Evolutionary conservation across 2,329 filamentous ascomycete genomes (phyloP).

Genomic region (Chrysoporthe cubensis): DNA sequence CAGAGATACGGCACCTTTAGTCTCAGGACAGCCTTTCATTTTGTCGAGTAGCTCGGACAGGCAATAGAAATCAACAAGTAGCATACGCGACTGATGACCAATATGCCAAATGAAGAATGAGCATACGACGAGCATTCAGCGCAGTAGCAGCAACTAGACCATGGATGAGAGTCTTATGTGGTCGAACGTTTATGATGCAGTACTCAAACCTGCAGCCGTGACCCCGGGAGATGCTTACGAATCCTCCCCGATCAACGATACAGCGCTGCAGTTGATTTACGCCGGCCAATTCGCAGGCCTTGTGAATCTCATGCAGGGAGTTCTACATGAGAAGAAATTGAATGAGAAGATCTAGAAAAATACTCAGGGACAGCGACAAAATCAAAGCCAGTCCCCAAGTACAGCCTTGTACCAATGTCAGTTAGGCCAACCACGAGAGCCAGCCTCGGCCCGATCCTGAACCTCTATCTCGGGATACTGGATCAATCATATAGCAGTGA

Average conservation of each 20-base stretch:
- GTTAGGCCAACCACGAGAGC: background rate
- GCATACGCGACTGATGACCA: background rate
- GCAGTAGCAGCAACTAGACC: conserved; percentile 5
- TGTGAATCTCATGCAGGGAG: conserved; percentile 13
- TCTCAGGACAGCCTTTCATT: background rate
- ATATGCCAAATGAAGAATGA: background rate
- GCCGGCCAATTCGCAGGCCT: conserved; percentile 13
- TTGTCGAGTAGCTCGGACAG: conserved; percentile 16
- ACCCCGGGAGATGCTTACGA: too few species aligned
- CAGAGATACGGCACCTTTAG: conserved; percentile 6
- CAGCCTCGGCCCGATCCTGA: background rate
- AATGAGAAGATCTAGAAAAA: background rate
- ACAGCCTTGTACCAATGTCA: too few species aligned
- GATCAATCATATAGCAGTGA: too few species aligned
- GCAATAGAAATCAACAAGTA: conserved; percentile 10
- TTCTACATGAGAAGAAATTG: conserved; percentile 16
- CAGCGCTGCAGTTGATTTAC: conserved; percentile 18
- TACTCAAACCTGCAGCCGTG: background rate
- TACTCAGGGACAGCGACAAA: background rate
- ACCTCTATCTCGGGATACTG: too few species aligned
- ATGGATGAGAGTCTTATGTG: conserved; percentile 6
- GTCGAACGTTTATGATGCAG: background rate
- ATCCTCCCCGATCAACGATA: background rate
- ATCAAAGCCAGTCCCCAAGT: background rate
- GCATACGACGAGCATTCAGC: background rate